A percentile compares a stretch with the other conserved stretches of the same genome.
Evolutionary conservation across 2,329 filamentous ascomycete genomes (phyloP).

Genomic region (Amphichorda felina): DNA sequence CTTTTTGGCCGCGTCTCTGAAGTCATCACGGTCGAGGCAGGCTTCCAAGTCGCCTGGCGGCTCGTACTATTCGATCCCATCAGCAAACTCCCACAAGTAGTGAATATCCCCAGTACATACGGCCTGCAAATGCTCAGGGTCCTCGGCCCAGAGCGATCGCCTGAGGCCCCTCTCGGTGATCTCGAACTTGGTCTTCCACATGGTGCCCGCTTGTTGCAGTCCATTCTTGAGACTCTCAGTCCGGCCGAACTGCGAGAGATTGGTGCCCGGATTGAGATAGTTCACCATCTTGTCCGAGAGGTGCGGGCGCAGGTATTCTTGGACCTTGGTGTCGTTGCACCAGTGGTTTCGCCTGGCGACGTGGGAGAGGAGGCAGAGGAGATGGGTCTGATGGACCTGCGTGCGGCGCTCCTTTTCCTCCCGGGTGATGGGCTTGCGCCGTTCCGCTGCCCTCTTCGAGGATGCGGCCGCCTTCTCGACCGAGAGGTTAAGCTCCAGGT

Average conservation of each 20-base stretch:
- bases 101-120: slow-evolving; percentile 25
- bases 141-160: slow-evolving; percentile 64
- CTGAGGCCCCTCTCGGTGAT: slow-evolving; percentile 61
- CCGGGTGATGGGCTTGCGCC: slow-evolving; percentile 40
- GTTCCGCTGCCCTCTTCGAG: slow-evolving; percentile 19
- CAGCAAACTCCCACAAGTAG: neutral
- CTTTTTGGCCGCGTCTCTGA: slow-evolving; percentile 54
- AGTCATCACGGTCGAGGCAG: slow-evolving; percentile 59
- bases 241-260: slow-evolving; percentile 61
- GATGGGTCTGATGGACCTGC: slow-evolving; percentile 74
- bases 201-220: slow-evolving; percentile 53
- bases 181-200: slow-evolving; percentile 59
- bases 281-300: slow-evolving; percentile 53
- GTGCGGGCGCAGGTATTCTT: slow-evolving; percentile 52
- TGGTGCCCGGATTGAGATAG: slow-evolving; percentile 56
- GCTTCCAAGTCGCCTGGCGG: slow-evolving; percentile 54
- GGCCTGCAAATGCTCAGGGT: slow-evolving; percentile 45
- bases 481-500: slow-evolving; percentile 41
- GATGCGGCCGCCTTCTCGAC: slow-evolving; percentile 24
- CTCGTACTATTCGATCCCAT: slow-evolving; percentile 27
- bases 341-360: slow-evolving; percentile 69
- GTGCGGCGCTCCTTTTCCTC: slow-evolving; percentile 47
- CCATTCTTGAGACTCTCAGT: slow-evolving; percentile 71
- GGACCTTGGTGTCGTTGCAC: slow-evolving; percentile 69
- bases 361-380: slow-evolving; percentile 74